Conservation (phyloP, 768 basidiomycete species). For the Nevesoporus exiguus region DNA sequence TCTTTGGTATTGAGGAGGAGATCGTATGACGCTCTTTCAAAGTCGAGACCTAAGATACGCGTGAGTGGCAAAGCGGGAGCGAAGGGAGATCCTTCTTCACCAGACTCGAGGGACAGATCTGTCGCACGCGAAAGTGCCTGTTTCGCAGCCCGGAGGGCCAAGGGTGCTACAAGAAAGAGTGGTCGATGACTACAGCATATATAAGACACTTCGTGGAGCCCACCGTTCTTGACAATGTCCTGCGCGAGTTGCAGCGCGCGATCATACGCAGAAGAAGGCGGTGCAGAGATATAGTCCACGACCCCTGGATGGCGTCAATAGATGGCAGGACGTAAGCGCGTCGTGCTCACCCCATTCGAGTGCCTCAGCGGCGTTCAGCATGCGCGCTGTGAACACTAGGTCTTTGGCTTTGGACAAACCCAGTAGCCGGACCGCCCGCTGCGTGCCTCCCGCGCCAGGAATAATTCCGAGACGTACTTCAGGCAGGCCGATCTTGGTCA, state of each 20-base stretch:
- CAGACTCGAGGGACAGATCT: constrained; percentile 77
- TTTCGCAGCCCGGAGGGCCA: constrained; percentile 87
- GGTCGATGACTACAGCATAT: background rate
- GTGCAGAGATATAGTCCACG: constrained; percentile 72
- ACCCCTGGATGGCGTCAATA: constrained; percentile 50
- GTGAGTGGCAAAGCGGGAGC: background rate
- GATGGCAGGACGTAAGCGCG: background rate
- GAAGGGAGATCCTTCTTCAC: constrained; percentile 29
- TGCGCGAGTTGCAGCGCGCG: constrained; percentile 68
- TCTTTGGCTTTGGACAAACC: constrained; percentile 82
- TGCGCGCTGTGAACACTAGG: constrained; percentile 78
- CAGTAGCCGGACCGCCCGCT: constrained; percentile 72
- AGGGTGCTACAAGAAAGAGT: constrained; percentile 53
- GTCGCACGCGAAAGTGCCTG: constrained; percentile 76
- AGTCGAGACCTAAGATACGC: constrained; percentile 66
- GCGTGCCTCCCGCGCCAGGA: constrained; percentile 88
- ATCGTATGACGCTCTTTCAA: constrained; percentile 85
- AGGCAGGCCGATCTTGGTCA: constrained; percentile 85
- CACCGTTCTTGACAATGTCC: constrained; percentile 66
- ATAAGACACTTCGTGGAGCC: constrained; percentile 8
- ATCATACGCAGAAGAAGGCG: constrained; percentile 60
- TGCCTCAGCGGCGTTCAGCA: constrained; percentile 65
- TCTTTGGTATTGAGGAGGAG: constrained; percentile 71
- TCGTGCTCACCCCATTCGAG: constrained; percentile 57
- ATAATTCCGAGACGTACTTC: constrained; percentile 81